Evolutionary conservation across 331 rosid species (phyloP).

Genomic region (Dryas integrifolia): DNA sequence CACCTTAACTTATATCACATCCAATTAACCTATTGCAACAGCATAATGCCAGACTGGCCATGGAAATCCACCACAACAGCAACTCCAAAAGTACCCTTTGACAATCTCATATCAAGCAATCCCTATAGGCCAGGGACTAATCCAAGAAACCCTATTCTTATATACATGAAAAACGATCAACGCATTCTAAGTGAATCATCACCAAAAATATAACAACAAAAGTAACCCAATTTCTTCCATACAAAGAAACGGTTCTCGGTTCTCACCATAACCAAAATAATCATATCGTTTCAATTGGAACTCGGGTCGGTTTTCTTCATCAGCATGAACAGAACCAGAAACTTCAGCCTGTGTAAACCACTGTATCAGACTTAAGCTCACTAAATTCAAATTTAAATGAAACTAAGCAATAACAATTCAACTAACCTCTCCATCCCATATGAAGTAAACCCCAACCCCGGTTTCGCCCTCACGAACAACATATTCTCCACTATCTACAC

Average conservation of each 20-base stretch:
- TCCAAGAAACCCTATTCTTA: neutral
- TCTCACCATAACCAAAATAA: constrained; percentile 79
- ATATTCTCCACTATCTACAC: constrained; percentile 59
- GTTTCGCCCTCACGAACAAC: constrained; percentile 75
- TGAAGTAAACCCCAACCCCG: constrained; percentile 77
- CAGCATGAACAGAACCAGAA: constrained; percentile 46
- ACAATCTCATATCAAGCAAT: neutral
- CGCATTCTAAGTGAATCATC: neutral
- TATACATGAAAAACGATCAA: neutral
- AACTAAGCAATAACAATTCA: neutral
- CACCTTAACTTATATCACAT: neutral
- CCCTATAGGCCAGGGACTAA: neutral
- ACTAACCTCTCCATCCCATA: constrained; percentile 88
- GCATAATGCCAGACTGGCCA: neutral
- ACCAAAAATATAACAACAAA: neutral
- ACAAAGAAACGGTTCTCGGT: neutral
- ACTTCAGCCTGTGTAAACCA: constrained; percentile 73
- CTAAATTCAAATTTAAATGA: neutral
- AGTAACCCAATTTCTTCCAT: neutral
- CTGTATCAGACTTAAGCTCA: constrained; percentile 17
- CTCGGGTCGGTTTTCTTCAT: constrained; percentile 61
- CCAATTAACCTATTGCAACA: neutral
- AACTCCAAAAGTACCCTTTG: neutral
- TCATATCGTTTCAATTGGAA: constrained; percentile 67
- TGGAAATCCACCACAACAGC: neutral